phyloP scores from a whole-genome alignment of 495 filamentous ascomycete genomes.

The Penicillium desertorum region DNA sequence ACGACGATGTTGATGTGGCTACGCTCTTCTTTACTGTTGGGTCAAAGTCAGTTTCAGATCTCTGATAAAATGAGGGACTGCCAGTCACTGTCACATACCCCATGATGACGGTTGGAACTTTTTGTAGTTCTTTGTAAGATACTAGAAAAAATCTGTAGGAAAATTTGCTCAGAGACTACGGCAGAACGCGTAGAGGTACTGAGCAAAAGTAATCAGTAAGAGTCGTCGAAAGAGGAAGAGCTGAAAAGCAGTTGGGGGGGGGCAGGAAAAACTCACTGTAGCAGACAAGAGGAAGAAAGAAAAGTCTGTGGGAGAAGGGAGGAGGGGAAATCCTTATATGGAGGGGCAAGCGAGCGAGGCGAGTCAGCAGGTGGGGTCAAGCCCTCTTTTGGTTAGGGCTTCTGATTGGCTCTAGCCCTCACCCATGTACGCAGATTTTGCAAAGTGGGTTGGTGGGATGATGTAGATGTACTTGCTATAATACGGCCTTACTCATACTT shows the following conservation, averaged over 20 bases:
- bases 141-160: conserved; percentile 40
- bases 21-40: conserved; percentile 75
- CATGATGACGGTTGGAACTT: conserved; percentile 51
- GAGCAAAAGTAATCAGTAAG: conserved; percentile 39
- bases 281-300: conserved; percentile 46
- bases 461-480: conserved; percentile 7
- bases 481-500: background rate
- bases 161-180: conserved; percentile 52
- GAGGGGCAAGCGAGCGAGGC: conserved; percentile 52
- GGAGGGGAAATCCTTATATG: conserved; percentile 55
- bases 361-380: conserved; percentile 45
- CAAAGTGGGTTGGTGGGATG: conserved; percentile 26
- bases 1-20: conserved; percentile 96
- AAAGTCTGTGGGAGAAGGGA: conserved; percentile 44
- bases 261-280: conserved; percentile 52
- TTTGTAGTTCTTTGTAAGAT: conserved; percentile 49
- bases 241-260: conserved; percentile 27
- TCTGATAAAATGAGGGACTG: background rate
- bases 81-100: conserved; percentile 39
- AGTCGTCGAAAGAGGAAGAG: conserved; percentile 27
- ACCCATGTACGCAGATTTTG: conserved; percentile 39
- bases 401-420: conserved; percentile 35
- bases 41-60: background rate
- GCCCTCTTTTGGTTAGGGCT: conserved; percentile 32
- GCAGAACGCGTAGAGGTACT: conserved; percentile 54